Evolutionary conservation across 768 basidiomycete genomes (phyloP).

Genomic region (Cystobasidium tubakii): DNA sequence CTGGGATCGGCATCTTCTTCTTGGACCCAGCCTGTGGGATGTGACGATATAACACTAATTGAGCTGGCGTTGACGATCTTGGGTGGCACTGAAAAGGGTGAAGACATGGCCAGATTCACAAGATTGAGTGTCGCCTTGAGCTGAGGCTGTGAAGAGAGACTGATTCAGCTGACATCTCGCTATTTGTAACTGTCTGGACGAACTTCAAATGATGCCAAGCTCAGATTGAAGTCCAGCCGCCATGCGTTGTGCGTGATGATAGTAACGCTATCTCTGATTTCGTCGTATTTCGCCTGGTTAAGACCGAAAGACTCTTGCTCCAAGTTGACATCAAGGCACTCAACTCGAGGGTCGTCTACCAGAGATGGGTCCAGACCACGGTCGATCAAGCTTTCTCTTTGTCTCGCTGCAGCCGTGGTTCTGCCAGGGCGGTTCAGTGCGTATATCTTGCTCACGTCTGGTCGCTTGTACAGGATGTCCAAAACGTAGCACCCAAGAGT

Average conservation of each 20-base stretch:
- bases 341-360: constrained; percentile 6
- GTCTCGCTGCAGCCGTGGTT: background rate
- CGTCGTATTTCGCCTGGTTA: background rate
- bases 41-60: constrained; percentile 10
- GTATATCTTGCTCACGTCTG: background rate
- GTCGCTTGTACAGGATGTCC: background rate
- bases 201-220: constrained; percentile 1
- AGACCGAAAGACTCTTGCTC: constrained; percentile 3
- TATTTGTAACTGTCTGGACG: background rate
- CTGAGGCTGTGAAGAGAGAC: background rate
- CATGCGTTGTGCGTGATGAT: constrained; percentile 27
- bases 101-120: constrained; percentile 9
- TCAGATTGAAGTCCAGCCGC: constrained; percentile 28
- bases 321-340: constrained; percentile 8
- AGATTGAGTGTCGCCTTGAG: constrained; percentile 8
- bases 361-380: constrained; percentile 11
- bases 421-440: constrained; percentile 8
- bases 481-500: constrained; percentile 25
- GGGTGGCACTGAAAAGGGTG: background rate
- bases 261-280: constrained; percentile 9
- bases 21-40: constrained; percentile 18
- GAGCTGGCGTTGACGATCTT: constrained; percentile 25
- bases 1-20: constrained; percentile 16
- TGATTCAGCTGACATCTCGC: background rate
- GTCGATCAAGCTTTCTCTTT: constrained; percentile 4